Evolutionary conservation across 192 early-diverging fungal genomes (phyloP), one percentile per base, ranked within the genome.

Genomic region (Physocladia obscura): DNA sequence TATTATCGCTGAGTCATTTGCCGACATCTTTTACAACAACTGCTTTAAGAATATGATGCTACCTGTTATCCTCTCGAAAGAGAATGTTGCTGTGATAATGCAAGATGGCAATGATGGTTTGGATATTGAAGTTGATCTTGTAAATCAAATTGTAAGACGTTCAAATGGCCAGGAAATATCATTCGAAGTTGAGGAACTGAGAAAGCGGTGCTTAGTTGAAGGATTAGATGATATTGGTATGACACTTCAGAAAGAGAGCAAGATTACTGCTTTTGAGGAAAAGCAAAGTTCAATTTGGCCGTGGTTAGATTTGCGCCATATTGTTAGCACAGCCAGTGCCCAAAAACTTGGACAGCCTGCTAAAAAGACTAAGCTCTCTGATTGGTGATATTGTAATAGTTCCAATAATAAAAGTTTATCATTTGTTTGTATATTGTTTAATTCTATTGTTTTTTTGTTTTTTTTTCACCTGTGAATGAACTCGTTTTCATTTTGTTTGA

Each of bases 1-100:
- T 68, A 85, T 90, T 48, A 85, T 90, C 69, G 85, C 85, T 2
- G 81, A 87, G 6, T 81, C 78, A 51, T 90, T 87, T 63, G 89
- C 89, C 32, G 89, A 90, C 74, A 90, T 90, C 65, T 90, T 90
- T 71, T 85, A 76, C 77, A 90, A 88, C 82, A 90, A 90, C 76
- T 87, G 84, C 61, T 84, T 85, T 81, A 90, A 90, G 71, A 90
- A 90, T 69, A 86, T 87, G 60, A 90, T 90, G 89, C 75, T 90
- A 44, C 87, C 87, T 29, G 62, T 52, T 15, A 58, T 60, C 24
- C 63, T 73, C 17, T 29, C 51, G 6, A 61, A 69, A 1, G 52
- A 55, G 4, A 35, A 77, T 40, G 51, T 83, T 0, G 77, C 75
- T n/a, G 37, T 54, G 3, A 39, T 88, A 22, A 72, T 81, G 62